Conservation (phyloP, 352 stramenopile species). For the Pythium angustatum region DNA sequence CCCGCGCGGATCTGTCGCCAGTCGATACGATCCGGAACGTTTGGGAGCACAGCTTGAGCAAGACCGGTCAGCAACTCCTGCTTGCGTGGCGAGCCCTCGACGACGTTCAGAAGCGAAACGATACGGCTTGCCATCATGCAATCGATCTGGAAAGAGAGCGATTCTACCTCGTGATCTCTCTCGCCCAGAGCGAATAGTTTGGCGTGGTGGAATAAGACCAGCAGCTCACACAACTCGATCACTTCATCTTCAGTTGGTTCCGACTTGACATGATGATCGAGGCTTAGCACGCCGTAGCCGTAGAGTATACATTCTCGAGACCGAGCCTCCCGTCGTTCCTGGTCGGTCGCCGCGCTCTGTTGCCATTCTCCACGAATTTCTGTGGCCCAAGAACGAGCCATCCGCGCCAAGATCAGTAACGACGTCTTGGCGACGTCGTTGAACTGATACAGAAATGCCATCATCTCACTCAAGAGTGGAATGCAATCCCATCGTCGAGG, state of each 20-base stretch:
- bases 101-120: not conserved
- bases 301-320: slow-evolving; percentile 48
- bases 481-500: slow-evolving; percentile 27
- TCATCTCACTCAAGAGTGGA: slow-evolving; percentile 40
- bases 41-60: not conserved
- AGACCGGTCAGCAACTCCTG: not conserved
- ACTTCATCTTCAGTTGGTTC: not conserved
- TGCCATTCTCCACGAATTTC: slow-evolving; percentile 13
- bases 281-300: slow-evolving; percentile 38
- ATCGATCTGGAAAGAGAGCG: slow-evolving; percentile 16
- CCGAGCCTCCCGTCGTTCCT: slow-evolving; percentile 29
- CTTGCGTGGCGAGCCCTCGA: not conserved
- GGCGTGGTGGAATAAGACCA: slow-evolving; percentile 49
- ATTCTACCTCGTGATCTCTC: not conserved
- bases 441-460: slow-evolving; percentile 37
- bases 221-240: slow-evolving; percentile 42
- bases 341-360: not conserved
- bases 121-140: slow-evolving; percentile 43
- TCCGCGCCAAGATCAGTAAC: slow-evolving; percentile 29
- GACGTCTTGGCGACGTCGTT: slow-evolving; percentile 10
- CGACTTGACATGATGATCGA: slow-evolving; percentile 25
- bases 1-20: slow-evolving; percentile 27
- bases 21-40: slow-evolving; percentile 15
- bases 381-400: slow-evolving; percentile 35
- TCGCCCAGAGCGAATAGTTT: slow-evolving; percentile 23